Base-by-base conservation (phyloP, 2,329 filamentous ascomycete genomes). In the Torrubiellomyces zombiae region DNA sequence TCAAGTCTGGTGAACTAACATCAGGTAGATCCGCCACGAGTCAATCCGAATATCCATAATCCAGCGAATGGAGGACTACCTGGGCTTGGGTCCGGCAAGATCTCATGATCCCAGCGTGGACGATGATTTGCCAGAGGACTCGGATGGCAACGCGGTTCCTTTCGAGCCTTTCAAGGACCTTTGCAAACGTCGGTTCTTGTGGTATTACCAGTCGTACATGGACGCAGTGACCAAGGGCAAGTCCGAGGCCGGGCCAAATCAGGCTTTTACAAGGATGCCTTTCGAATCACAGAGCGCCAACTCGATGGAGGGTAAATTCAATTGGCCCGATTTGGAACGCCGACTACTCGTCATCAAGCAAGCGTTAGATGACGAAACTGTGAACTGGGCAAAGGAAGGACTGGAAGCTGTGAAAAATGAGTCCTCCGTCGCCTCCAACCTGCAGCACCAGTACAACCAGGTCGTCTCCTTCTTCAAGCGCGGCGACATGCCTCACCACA, bases 121-220 rank as follows among this genome's bases (percentile, higher is more conserved):
- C 17, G 51, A 55, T 2, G 57, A 63, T 17, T 58, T 62, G n/a
- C 48, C 23, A 4, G 57, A 63, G 20, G 60, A 63, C 16, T 49
- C 63, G 10, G 66, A 68, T 9, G 70, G 76, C 1, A 50, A 42
- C 6, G n/a, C n/a, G n/a, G 43, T 67, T 1, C 62, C 68, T 1
- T 92, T 82, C 47, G 78, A 92, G 36, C 81, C 83, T 0, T 95
- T 95, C 55, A 75, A 73, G 36, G 86, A 95, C 42, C 59, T 93
- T 5, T 80, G 77, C 60, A 95, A 95, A 51, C 73, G 78, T 18
- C 72, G 85, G 2, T 94, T 95, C 44, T 57, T 95, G 9, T 95
- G 89, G 89, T 95, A 95, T 52, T 92, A 80, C 47, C 78, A 91
- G 36, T 78, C 78, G 3, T 95, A 95, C 43, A 56, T 89, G 13